A percentile compares a stretch with the other conserved stretches of the same genome.
These are phyloP conservation scores for Cercis canadensis DNA, from an alignment of 306 rosid species.

Conservation along the genomic window DNA sequence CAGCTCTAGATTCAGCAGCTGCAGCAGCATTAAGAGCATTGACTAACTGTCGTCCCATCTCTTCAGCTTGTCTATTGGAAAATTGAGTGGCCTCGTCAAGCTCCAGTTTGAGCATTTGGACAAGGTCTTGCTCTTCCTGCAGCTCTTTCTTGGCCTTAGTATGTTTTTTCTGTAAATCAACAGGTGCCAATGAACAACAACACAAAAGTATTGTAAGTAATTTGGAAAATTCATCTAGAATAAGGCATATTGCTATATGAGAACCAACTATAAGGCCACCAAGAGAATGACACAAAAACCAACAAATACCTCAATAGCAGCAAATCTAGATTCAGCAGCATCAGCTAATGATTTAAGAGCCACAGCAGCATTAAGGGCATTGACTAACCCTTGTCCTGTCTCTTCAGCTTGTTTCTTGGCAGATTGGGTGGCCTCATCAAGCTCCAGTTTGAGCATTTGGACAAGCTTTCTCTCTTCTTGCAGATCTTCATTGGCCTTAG, in stretches of 20 bases:
- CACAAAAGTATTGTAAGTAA: too few species aligned
- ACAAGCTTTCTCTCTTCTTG: slow-evolving; percentile 31
- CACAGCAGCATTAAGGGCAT: neutral
- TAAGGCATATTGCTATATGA: neutral
- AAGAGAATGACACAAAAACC: neutral
- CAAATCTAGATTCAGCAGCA: slow-evolving; percentile 7
- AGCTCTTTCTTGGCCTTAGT: too few species aligned
- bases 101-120: too few species aligned
- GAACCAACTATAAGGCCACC: neutral
- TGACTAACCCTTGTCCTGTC: neutral
- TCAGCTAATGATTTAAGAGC: neutral
- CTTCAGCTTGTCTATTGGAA: too few species aligned
- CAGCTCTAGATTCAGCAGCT: neutral
- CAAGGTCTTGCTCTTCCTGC: too few species aligned
- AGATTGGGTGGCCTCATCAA: slow-evolving; percentile 23
- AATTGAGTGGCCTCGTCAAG: too few species aligned
- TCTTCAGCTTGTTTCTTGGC: slow-evolving; percentile 2
- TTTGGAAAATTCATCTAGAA: too few species aligned
- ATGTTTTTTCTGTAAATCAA: too few species aligned
- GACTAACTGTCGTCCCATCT: too few species aligned
- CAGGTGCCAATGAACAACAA: too few species aligned
- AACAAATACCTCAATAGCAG: slow-evolving; percentile 31
- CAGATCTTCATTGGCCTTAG: slow-evolving; percentile 29
- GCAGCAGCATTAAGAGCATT: neutral
- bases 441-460: slow-evolving; percentile 16